Evolutionary conservation across 768 basidiomycete genomes (phyloP), one percentile per base, ranked within the genome.

Genomic region (Lactarius tabidus): DNA sequence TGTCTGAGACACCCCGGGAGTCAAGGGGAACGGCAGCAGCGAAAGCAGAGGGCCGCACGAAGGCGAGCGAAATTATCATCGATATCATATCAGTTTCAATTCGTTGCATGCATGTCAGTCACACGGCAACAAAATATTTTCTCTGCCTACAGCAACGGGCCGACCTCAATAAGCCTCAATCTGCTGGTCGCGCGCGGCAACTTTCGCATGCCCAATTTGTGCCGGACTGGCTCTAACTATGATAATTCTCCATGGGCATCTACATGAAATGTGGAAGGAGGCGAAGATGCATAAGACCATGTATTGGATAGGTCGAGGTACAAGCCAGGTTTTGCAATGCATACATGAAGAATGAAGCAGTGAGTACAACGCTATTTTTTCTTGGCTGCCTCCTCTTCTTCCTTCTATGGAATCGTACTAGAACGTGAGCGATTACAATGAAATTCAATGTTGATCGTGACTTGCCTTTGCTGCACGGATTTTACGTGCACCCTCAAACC

Each of bases 311-410:
- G 72, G 71, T 67, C 73, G 71, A 59, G 69, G 56, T 10, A 63
- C 65, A 71, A 59, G 65, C 72, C 75, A 72, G 71, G 68, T 79
- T 80, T 81, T 78, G 72, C 41, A 53, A 45, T 67, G 72, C 74
- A 74, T 72, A 75, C 72, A 69, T 66, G 57, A 56, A 63, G 48
- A 63, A 58, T 55, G n/a, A 56, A 53, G 56, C 60, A 71, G 67
- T 33, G 60, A 63, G 57, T 58, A 59, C 67, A 66, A 69, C 64
- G 79, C 79, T 86, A 91, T 81, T 94, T 93, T 82, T 93, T 93
- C 84, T 94, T 93, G 75, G 83, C 85, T 64, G 90, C 91, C 75
- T 94, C 93, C 84, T 95, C 93, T 75, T 93, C 93, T 71, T 91
- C 91, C 75, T 89, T 91, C 91, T 92, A 62, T 67, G 71, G 71